Conservation (phyloP, 2,329 filamentous ascomycete species). For the Dactylella cylindrospora region DNA sequence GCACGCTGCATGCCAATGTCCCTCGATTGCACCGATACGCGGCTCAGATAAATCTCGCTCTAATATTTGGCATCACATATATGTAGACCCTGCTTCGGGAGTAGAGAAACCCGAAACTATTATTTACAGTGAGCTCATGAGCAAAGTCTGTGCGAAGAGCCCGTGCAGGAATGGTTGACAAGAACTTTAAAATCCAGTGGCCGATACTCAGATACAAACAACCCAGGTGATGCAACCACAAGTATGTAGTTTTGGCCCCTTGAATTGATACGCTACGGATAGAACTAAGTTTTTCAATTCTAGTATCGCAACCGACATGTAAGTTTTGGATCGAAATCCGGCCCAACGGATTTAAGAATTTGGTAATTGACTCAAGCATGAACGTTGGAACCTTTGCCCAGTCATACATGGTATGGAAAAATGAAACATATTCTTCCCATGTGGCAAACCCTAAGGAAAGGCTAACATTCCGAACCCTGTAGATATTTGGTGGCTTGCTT, state of each 20-base stretch:
- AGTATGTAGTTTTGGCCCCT: constrained; percentile 58
- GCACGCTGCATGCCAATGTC: constrained; percentile 40
- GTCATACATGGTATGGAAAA: constrained; percentile 43
- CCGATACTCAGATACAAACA: constrained; percentile 64
- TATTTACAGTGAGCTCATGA: constrained; percentile 54
- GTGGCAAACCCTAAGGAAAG: too few species aligned
- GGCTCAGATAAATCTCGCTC: constrained; percentile 5
- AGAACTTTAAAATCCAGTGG: constrained; percentile 52
- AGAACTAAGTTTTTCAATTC: neutral
- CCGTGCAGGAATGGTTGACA: constrained; percentile 4
- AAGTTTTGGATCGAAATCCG: constrained; percentile 1
- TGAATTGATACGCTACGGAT: neutral
- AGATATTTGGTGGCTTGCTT: constrained; percentile 76
- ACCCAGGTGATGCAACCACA: constrained; percentile 76
- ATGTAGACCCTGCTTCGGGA: constrained; percentile 41
- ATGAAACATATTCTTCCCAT: too few species aligned
- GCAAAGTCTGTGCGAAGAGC: neutral
- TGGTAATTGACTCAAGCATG: neutral
- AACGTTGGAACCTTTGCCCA: constrained; percentile 4
- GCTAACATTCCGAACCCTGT: constrained; percentile 62
- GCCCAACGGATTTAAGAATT: neutral
- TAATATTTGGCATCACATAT: constrained; percentile 26
- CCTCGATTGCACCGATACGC: neutral
- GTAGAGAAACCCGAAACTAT: constrained; percentile 55
- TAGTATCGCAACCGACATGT: constrained; percentile 47